Base-by-base conservation (phyloP, 441 rosid species). In the Corymbia citriodora region DNA sequence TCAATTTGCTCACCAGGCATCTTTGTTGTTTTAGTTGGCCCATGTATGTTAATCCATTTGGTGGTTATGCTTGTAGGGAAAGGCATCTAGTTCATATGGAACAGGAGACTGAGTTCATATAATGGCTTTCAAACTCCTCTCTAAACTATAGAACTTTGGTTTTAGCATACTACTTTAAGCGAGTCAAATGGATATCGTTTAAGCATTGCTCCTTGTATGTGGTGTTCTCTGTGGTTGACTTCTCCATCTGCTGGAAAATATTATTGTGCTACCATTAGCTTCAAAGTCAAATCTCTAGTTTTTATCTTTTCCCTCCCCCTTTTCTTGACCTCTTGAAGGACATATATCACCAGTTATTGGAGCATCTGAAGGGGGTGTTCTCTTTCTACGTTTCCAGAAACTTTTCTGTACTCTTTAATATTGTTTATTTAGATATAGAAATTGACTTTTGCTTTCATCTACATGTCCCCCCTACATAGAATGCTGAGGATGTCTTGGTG, bases 171-270 rank as follows among this genome's bases (percentile, higher is more conserved):
- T 54, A 54, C 74, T 0, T n/a, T 0, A n/a, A n/a, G 36, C 6
- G 11, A 65, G 74, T 33, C 9, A 9, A 2, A 1, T 0, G 0
- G 25, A 36, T 33, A 9, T 36, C 9, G 1, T 72, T 72, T 36
- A 33, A 68, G 74, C 49, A 72, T 10, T 72, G 21, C 82, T 72
- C 49, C 27, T 36, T 72, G 49, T 72, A 36, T 48, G 36, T 36
- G 49, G 82, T 72, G 49, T 33, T 72, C 82, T 72, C 10, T 72
- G 82, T 4, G 36, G 48, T 72, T 49, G 14, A 72, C 2, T 72
- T 72, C 49, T 36, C 82, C 27, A 36, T 72, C 82, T 2, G 48
- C 82, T 72, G 48, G 49, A 72, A 36, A 49, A 40, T 72, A 33
- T 72, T 72, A 48, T 72, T 72, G 81, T 72, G 27, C 48, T 33